Base-by-base conservation (phyloP, 2,329 filamentous ascomycete genomes). In the Ascochyta koolunga region DNA sequence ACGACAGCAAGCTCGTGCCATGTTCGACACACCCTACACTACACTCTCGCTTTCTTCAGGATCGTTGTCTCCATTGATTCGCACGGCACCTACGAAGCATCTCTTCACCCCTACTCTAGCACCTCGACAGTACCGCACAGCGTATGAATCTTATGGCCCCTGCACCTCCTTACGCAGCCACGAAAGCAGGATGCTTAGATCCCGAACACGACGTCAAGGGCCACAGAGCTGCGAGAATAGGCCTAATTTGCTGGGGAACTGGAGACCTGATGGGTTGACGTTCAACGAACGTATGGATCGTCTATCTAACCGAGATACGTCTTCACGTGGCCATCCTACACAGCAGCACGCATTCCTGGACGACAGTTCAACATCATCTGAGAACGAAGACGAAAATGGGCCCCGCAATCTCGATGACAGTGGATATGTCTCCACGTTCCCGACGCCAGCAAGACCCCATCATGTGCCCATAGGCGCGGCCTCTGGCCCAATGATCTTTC, bases 261-360 rank as follows among this genome's bases (percentile, higher is more conserved):
- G 10, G 13, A 21, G 4, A 1, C 15, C 27, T 15, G 27, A 11
- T 13, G 6, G 18, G 8, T 5, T 16, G n/a, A 24, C 39, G 7
- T 44, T 54, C 39, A 31, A 39, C 10, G 21, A 39, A 22, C 44
- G 45, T 27, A 37, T 45, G 9, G 16, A 27, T 39, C 44, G 16
- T 4, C 8, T 29, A 3, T 22, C 35, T 7, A 9, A n/a, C 7
- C n/a, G n/a, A 22, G 18, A n/a, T n/a, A 13, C 29, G 27, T 18
- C 41, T 13, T 5, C 44, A 37, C 9, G 15, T 21, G 19, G 35
- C 5, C n/a, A 5, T 13, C 9, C 35, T 15, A 21, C 16, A 35
- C 32, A 32, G 6, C 32, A 10, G 1, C 2, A 22, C 19, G 43
- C n/a, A 0, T 42, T 42, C 7, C 19, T 47, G 7, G 38, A 42